Evolutionary conservation across 2,329 filamentous ascomycete genomes (phyloP), one percentile per base, ranked within the genome.

Genomic region (Diaporthe sp.): DNA sequence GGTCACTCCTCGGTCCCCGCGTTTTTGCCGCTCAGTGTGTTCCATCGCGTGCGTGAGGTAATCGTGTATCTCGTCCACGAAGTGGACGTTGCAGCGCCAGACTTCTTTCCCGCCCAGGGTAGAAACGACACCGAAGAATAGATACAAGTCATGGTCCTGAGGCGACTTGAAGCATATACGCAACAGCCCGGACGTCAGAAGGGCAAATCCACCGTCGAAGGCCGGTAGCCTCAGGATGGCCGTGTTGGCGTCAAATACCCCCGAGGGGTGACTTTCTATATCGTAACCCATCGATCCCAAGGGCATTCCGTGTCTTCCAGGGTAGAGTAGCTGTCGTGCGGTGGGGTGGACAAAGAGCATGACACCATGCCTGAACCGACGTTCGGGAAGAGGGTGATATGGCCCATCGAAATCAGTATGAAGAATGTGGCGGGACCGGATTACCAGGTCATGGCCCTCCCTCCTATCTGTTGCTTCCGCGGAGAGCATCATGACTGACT

Each of bases 331-430:
- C 44, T 67, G 44, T 9, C 61, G 61, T n/a, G 61, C 61, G 34
- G 44, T 67, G 22, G 61, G 61, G 28, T 67, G 44, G 8, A 51
- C 61, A 51, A 67, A 67, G 28, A 67, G 61, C 61, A 67, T 67
- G 2, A 51, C 28, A n/a, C 61, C 61, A 37, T 67, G 61, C 19
- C 17, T 67, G 61, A 67, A 67, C 7, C 39, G 60, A 22, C 19
- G 44, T 17, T 34, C 13, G 61, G 61, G 46, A 6, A 37, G 12
- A 15, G 25, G 0, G 17, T 37, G 19, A 37, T 8, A 37, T 34
- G 61, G 61, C 0, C 25, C 10, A 6, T 67, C 60, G 15, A 46
- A 15, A 31, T 67, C 61, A 9, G 49, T 67, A 6, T 67, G 61
- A 51, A 44, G 61, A 4, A 49, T 28, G 28, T 67, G 61, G 9